Conservation (phyloP, 2,329 filamentous ascomycete species). For the Scedosporium apiospermum region DNA sequence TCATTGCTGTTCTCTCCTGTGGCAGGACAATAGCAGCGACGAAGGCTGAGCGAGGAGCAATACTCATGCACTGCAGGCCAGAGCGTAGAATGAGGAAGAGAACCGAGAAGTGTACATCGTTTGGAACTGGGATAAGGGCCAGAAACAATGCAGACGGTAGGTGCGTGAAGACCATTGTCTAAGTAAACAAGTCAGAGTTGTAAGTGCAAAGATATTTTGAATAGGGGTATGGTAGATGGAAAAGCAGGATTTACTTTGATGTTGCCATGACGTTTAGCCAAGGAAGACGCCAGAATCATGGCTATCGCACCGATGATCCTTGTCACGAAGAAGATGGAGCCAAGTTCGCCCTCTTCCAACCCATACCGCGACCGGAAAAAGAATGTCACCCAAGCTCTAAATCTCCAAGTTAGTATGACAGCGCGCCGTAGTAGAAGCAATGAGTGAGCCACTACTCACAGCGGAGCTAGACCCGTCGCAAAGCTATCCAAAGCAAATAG, state of each 20-base stretch:
- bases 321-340: slow-evolving; percentile 45
- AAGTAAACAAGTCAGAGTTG: slow-evolving; percentile 2
- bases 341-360: slow-evolving; percentile 39
- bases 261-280: slow-evolving; percentile 49
- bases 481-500: slow-evolving; percentile 62
- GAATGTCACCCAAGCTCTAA: slow-evolving; percentile 48
- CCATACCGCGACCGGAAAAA: slow-evolving; percentile 41
- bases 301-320: slow-evolving; percentile 41
- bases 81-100: slow-evolving; percentile 52
- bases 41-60: slow-evolving; percentile 60
- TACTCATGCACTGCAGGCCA: slow-evolving; percentile 59
- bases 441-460: slow-evolving; percentile 33
- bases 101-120: slow-evolving; percentile 42
- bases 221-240: slow-evolving; percentile 6
- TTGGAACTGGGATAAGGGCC: slow-evolving; percentile 50
- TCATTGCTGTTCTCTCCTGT: slow-evolving; percentile 58
- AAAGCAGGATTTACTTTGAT: slow-evolving; percentile 44
- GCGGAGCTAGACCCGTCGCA: slow-evolving; percentile 58
- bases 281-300: slow-evolving; percentile 41
- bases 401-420: too few relatives aligned
- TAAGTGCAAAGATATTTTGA: neutral
- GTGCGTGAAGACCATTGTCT: slow-evolving; percentile 70
- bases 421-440: slow-evolving; percentile 23
- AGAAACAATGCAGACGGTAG: slow-evolving; percentile 59
- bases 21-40: slow-evolving; percentile 55